Evolutionary conservation across 2,329 filamentous ascomycete species (phyloP), one percentile per base, ranked within the genome.

Genomic region (Emericellopsis cladophorae): DNA sequence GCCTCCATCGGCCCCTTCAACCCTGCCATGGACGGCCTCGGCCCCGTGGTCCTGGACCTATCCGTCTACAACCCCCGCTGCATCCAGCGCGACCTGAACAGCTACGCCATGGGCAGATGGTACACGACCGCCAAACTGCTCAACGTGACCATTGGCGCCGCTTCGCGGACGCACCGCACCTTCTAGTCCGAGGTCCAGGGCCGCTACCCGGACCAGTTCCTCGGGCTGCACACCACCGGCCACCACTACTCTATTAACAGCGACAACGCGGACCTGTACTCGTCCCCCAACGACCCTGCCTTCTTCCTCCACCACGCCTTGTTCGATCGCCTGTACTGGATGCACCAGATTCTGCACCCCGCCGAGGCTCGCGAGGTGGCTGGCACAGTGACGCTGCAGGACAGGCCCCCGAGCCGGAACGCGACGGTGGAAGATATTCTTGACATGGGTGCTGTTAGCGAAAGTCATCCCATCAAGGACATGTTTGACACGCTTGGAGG

Each of bases 61-160:
- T 39, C 37, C 37, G 5, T 18, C 57, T 7, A 64, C 48, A 69
- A 70, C 53, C 62, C 65, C 15, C 61, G 66, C 37, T 66, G 66
- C 52, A 54, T 70, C 36, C 57, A 59, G 31, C 61, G 65, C 18
- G 67, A 64, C 46, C 56, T 66, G 39, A 58, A 51, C 21, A 43
- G 49, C 39, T 42, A 39, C 39, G 23, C 40, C 32, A 29, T 36
- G n/a, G 33, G 10, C 29, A 35, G 23, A 12, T 44, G 40, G 40
- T 39, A 40, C 23, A 44, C 50, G 21, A 55, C 49, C 14, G 49
- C 49, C 4, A 22, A 18, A n/a, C 31, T 43, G 5, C 34, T 39
- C n/a, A 40, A 43, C 21, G 18, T 40, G 31, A 40, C 36, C 23
- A 21, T 36, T 21, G 41, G 37, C 32, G 22, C 26, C 8, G 41